Percentiles rank a stretch among this genome's conserved stretches.
phyloP scores from a whole-genome alignment of 2,329 filamentous ascomycete species.

The Pezicula radicicola region DNA sequence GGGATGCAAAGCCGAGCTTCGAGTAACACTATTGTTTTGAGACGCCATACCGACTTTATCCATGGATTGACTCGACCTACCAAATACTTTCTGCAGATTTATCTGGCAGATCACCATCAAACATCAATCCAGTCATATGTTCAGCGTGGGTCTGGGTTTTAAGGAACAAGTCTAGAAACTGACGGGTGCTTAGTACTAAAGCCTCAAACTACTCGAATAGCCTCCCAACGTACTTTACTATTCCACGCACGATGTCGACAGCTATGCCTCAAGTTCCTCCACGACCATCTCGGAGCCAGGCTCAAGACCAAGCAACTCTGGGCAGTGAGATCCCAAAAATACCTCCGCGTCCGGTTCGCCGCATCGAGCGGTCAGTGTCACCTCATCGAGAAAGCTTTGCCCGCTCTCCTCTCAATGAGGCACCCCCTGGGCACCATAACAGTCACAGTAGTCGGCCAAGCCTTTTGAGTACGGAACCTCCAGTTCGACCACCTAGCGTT shows the following conservation, averaged over 20 bases:
- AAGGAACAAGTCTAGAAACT: background rate
- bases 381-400: constrained; percentile 77
- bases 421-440: constrained; percentile 40
- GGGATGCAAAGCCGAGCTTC: background rate
- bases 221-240: background rate
- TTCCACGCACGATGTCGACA: constrained; percentile 34
- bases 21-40: background rate
- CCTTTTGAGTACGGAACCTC: constrained; percentile 37
- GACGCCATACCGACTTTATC: background rate
- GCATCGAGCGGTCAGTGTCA: constrained; percentile 70
- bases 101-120: too few species aligned
- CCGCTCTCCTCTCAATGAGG: constrained; percentile 81
- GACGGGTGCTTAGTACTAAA: background rate
- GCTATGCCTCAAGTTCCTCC: constrained; percentile 53
- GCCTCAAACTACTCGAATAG: background rate
- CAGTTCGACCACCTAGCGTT: constrained; percentile 70
- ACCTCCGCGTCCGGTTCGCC: constrained; percentile 72
- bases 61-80: background rate
- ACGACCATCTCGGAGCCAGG: constrained; percentile 53
- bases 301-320: constrained; percentile 36
- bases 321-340: constrained; percentile 61
- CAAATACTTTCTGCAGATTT: background rate
- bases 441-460: constrained; percentile 23
- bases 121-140: too few species aligned
- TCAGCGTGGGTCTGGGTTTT: too few species aligned